These are phyloP conservation scores for Buddleja alternifolia DNA, from an alignment of 257 asterid species.

Conservation along the genomic window DNA sequence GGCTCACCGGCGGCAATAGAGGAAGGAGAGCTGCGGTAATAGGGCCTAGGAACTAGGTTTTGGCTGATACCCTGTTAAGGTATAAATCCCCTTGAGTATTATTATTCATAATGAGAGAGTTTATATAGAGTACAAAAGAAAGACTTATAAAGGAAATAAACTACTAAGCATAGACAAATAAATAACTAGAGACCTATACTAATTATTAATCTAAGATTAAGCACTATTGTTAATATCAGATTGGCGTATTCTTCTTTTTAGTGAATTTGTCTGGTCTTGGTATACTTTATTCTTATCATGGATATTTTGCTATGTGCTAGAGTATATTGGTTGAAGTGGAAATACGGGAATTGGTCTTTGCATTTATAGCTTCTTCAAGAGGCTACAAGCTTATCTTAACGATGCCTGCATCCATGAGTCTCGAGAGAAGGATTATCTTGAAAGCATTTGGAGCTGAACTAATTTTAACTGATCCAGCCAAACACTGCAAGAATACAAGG, in stretches of 20 bases:
- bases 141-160: too few relatives aligned
- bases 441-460: slow-evolving; percentile 99
- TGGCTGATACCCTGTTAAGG: too few relatives aligned
- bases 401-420: slow-evolving; percentile 99
- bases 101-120: too few relatives aligned
- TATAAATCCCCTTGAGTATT: too few relatives aligned
- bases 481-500: too few relatives aligned
- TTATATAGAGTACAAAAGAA: too few relatives aligned
- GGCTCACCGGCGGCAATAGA: too few relatives aligned
- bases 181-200: too few relatives aligned
- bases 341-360: slow-evolving; percentile 98
- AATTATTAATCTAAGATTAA: too few relatives aligned
- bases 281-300: slow-evolving; percentile 17
- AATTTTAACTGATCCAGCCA: slow-evolving; percentile 84
- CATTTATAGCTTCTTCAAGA: slow-evolving; percentile 96
- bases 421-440: slow-evolving; percentile 95
- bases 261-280: not conserved
- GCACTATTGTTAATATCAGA: not conserved
- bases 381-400: slow-evolving; percentile 97
- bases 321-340: slow-evolving; percentile 98
- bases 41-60: too few relatives aligned
- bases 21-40: too few relatives aligned
- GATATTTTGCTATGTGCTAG: slow-evolving; percentile 41
- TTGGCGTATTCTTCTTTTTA: not conserved
- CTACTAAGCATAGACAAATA: too few relatives aligned